Evolutionary conservation across 495 filamentous ascomycete genomes (phyloP).

Genomic region (Cenococcum geophilum): DNA sequence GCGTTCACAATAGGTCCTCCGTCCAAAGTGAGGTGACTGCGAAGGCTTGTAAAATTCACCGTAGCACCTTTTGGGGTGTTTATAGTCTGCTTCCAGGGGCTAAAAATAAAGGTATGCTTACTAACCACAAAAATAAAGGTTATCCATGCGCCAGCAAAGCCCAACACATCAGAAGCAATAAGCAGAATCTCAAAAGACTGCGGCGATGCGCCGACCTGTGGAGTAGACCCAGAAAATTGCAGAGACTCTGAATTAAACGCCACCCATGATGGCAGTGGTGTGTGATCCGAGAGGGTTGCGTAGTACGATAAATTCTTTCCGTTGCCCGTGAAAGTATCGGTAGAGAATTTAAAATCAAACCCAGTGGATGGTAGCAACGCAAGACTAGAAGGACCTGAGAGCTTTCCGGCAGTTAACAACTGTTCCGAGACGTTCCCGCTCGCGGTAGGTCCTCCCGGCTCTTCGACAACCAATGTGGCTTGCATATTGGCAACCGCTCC

Average conservation of each 20-base stretch:
- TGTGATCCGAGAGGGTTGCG: constrained; percentile 66
- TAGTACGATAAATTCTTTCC: constrained; percentile 52
- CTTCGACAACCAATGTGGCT: constrained; percentile 31
- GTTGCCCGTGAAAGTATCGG: constrained; percentile 29
- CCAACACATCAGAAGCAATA: constrained; percentile 72
- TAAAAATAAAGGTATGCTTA: constrained; percentile 43
- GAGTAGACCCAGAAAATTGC: constrained; percentile 69
- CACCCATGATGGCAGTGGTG: constrained; percentile 84
- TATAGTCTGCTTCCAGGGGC: constrained; percentile 15
- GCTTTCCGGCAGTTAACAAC: constrained; percentile 29
- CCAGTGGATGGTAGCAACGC: constrained; percentile 22
- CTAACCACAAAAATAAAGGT: constrained; percentile 66
- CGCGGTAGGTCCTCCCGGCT: not conserved
- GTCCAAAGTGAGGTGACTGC: constrained; percentile 55
- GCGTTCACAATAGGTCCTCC: constrained; percentile 44
- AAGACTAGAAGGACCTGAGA: constrained; percentile 31
- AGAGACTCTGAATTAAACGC: constrained; percentile 59
- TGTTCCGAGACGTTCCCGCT: constrained; percentile 27
- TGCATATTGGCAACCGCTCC: constrained; percentile 28
- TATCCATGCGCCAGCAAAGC: constrained; percentile 62
- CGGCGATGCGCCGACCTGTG: constrained; percentile 55
- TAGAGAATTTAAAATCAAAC: constrained; percentile 32
- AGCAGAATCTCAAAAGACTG: constrained; percentile 68
- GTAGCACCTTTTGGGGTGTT: constrained; percentile 39
- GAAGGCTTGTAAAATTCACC: constrained; percentile 53